A percentile compares a stretch with the other conserved stretches of the same genome.
Evolutionary conservation across 192 early-diverging fungal species (phyloP).

Genomic region (Spizellomyces sp.): DNA sequence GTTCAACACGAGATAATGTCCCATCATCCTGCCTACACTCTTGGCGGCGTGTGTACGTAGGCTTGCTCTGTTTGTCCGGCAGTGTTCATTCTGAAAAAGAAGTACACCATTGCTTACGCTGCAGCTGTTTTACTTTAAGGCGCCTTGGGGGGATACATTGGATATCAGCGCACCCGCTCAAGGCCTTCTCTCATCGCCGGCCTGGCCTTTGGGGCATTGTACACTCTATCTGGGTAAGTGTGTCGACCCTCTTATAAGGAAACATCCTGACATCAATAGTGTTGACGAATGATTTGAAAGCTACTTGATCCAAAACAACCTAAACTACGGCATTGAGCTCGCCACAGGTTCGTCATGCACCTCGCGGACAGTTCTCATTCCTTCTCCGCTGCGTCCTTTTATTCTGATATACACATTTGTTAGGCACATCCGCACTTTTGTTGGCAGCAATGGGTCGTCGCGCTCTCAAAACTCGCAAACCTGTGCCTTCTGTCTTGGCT

Average conservation of each 20-base stretch:
- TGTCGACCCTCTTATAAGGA: not conserved
- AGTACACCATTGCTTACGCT: not conserved
- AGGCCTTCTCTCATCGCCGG: constrained; percentile 54
- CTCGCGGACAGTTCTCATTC: not conserved
- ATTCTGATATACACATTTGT: not conserved
- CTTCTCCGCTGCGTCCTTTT: not conserved
- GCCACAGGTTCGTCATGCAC: constrained; percentile 24
- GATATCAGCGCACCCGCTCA: constrained; percentile 40
- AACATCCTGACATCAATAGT: not conserved
- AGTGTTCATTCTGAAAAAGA: not conserved
- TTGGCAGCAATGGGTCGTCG: constrained; percentile 44
- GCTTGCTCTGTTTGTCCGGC: not conserved
- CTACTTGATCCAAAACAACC: constrained; percentile 49
- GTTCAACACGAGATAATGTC: constrained; percentile 12
- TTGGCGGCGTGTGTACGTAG: constrained; percentile 20
- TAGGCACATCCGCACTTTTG: constrained; percentile 43
- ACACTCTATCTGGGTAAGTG: constrained; percentile 42
- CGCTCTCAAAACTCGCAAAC: constrained; percentile 38
- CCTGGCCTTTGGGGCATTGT: constrained; percentile 44
- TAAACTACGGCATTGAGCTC: constrained; percentile 49
- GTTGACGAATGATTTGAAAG: constrained; percentile 4
- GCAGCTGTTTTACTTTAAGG: constrained; percentile 24
- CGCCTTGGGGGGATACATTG: constrained; percentile 51
- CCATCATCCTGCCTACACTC: constrained; percentile 35
- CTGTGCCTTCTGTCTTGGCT: constrained; percentile 41